phyloP scores from a whole-genome alignment of 2,329 filamentous ascomycete species.

The Cercospora zeae-maydis region DNA sequence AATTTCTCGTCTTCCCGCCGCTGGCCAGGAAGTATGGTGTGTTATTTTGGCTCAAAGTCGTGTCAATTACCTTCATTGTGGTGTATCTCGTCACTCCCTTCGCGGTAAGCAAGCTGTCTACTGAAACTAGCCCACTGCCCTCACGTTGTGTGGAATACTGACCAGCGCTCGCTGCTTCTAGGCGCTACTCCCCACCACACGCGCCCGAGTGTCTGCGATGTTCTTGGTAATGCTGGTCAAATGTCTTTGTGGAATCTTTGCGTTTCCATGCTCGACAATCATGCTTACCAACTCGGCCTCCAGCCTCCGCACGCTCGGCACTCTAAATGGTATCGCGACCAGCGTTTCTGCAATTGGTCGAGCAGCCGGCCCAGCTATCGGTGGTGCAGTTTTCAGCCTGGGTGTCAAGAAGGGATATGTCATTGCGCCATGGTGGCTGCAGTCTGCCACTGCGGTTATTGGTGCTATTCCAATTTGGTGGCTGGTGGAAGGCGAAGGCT shows the following conservation, averaged over 20 bases:
- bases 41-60: conserved; percentile 67
- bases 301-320: conserved; percentile 74
- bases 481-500: conserved; percentile 69
- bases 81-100: conserved; percentile 81
- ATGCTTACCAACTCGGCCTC: conserved; percentile 81
- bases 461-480: conserved; percentile 71
- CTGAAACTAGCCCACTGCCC: background rate
- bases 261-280: conserved; percentile 86
- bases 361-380: conserved; percentile 70
- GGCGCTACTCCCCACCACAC: conserved; percentile 55
- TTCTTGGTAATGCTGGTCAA: conserved; percentile 69
- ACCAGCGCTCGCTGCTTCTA: background rate
- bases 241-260: conserved; percentile 72
- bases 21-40: conserved; percentile 71
- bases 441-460: conserved; percentile 61
- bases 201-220: conserved; percentile 57
- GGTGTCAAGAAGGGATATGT: conserved; percentile 74
- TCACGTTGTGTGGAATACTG: background rate
- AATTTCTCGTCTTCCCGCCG: conserved; percentile 80
- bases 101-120: conserved; percentile 39
- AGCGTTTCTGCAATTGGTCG: conserved; percentile 76
- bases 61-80: conserved; percentile 62
- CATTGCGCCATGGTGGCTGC: conserved; percentile 75
- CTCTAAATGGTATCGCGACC: conserved; percentile 86
- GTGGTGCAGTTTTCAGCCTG: conserved; percentile 69